These are phyloP conservation scores for Fragaria iinumae DNA, from an alignment of 306 rosid species.

Conservation along the genomic window DNA sequence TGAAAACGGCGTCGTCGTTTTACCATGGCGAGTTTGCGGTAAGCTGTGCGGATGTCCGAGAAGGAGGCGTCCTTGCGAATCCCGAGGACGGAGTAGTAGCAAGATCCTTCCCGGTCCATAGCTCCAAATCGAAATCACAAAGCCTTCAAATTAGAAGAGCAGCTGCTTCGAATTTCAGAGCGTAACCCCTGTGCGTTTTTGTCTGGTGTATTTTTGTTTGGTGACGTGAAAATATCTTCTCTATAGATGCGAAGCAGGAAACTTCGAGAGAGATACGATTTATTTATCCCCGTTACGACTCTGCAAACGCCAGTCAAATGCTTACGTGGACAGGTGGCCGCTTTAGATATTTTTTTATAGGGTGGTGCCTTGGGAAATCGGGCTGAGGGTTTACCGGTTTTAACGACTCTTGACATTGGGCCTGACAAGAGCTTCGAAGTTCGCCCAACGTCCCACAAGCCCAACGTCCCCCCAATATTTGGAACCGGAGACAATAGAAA, in stretches of 20 bases:
- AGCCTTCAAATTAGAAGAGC: background rate
- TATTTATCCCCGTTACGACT: background rate
- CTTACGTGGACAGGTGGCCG: background rate
- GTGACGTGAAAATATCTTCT: conserved; percentile 45
- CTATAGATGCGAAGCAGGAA: conserved; percentile 32
- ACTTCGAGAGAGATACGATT: conserved; percentile 42
- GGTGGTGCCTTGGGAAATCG: background rate
- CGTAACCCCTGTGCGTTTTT: background rate
- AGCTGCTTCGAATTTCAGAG: background rate
- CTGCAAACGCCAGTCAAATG: background rate
- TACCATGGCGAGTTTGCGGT: conserved; percentile 92
- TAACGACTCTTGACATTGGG: conserved; percentile 37
- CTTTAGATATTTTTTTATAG: conserved; percentile 52
- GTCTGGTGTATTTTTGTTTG: background rate
- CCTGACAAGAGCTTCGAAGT: background rate
- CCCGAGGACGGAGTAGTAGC: conserved; percentile 82
- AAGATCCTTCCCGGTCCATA: conserved; percentile 86
- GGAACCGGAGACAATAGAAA: too few species aligned
- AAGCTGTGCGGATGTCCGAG: conserved; percentile 86
- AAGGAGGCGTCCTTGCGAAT: conserved; percentile 79
- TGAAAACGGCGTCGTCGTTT: conserved; percentile 11
- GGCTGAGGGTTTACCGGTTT: background rate
- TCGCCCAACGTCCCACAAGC: background rate
- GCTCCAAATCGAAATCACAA: background rate
- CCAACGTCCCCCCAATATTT: background rate